Conservation (phyloP, 768 basidiomycete genomes). For the Cystobasidium ongulense region DNA sequence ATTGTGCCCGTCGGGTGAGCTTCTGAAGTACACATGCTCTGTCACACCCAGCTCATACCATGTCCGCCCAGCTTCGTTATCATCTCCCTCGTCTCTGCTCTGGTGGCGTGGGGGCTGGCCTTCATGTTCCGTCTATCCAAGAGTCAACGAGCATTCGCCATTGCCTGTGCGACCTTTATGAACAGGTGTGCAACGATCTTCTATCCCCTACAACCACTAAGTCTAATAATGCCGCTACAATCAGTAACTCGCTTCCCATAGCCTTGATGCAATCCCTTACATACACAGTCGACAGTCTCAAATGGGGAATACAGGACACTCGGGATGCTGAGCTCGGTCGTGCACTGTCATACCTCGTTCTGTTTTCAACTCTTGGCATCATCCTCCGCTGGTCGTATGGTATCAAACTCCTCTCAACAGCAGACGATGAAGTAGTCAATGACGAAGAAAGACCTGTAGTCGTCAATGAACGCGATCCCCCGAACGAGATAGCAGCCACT, state of each 20-base stretch:
- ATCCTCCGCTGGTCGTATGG: conserved; percentile 83
- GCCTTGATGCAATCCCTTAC: conserved; percentile 59
- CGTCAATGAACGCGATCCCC: conserved; percentile 11
- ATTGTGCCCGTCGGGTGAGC: conserved; percentile 44
- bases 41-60: conserved; percentile 3
- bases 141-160: conserved; percentile 52
- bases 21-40: background rate
- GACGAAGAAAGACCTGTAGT: conserved; percentile 17
- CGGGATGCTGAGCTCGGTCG: conserved; percentile 83
- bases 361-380: conserved; percentile 79
- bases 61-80: conserved; percentile 77
- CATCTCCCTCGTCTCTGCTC: conserved; percentile 64
- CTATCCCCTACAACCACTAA: conserved; percentile 51
- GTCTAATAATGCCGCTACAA: conserved; percentile 82
- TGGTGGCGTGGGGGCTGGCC: conserved; percentile 59
- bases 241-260: conserved; percentile 88
- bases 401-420: conserved; percentile 67
- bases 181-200: background rate
- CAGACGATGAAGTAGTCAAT: conserved; percentile 52
- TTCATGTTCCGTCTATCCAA: conserved; percentile 59
- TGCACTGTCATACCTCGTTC: conserved; percentile 76
- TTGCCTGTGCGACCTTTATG: conserved; percentile 39
- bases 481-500: background rate
- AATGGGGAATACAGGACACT: conserved; percentile 55
- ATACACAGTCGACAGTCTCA: conserved; percentile 32